Evolutionary conservation across 2,329 filamentous ascomycete species (phyloP), one percentile per base, ranked within the genome.

Genomic region (Exophiala spinifera): DNA sequence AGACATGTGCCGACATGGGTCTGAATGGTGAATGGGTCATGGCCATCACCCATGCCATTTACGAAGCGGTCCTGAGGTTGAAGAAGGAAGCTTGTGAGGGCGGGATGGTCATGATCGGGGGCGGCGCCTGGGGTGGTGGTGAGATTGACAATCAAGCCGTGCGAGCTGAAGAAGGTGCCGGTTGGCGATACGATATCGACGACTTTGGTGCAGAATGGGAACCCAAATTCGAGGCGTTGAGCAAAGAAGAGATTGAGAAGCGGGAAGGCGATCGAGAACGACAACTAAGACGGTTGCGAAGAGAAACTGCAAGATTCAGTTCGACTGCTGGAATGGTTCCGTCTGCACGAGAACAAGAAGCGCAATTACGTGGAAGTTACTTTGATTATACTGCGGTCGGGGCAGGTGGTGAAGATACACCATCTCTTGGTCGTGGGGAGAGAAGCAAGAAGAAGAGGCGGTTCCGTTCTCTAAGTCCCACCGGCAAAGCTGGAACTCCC

Each of bases 11-110:
- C 23, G 94, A 99, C 68, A 77, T 99, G 7, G 92, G 92, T 5
- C 76, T 99, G 49, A 80, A 86, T 5, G 90, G 91, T 43, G 94
- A 99, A 74, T 99, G 94, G 91, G 84, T 96, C 3, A 88, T 91
- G 2, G 89, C 90, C 25, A 89, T 99, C 76, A 89, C 94, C 13
- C 92, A 96, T 67, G 94, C 91, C 31, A 97, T 99, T 63, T 97
- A 97, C 71, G 94, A 99, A 72, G 89, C 94, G 8, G 91, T 95
- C 0, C 72, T 97, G 59, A 87, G 89, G 44, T 76, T 96, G 28
- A 97, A 97, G 75, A 99, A 99, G 72, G 94, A 97, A 67, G 90
- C 91, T 1, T 95, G 91, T 66, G 94, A 97, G 70, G 90, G 90
- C 36, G 91, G 90, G 34, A 91, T 91, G 1, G 75, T 96, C 6